Percentiles rank a stretch among this genome's conserved stretches.
Conservation (phyloP, 2,329 filamentous ascomycete species). For the Zasmidium citrigriseum region DNA sequence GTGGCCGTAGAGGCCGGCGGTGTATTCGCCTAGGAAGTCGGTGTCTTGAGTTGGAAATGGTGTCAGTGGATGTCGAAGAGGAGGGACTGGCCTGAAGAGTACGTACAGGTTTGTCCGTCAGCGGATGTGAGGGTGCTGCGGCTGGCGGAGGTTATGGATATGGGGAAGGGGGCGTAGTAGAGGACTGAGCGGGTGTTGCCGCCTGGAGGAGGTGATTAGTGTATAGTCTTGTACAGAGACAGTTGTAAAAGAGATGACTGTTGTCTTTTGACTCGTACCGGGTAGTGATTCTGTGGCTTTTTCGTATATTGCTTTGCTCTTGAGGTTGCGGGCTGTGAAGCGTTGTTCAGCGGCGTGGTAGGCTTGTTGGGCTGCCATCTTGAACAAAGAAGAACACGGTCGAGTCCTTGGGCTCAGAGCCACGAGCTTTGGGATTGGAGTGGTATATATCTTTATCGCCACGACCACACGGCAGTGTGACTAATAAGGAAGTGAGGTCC, state of each 20-base stretch:
- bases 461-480: too few relatives aligned
- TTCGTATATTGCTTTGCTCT: constrained; percentile 27
- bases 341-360: constrained; percentile 1
- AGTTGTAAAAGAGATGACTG: too few relatives aligned
- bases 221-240: neutral
- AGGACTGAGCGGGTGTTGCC: constrained; percentile 42
- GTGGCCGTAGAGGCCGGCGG: constrained; percentile 67
- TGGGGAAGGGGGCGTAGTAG: constrained; percentile 39
- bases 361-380: constrained; percentile 2
- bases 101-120: constrained; percentile 41
- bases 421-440: too few relatives aligned
- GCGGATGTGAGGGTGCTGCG: constrained; percentile 31
- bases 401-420: too few relatives aligned
- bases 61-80: constrained; percentile 27
- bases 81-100: too few relatives aligned
- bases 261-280: neutral
- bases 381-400: too few relatives aligned
- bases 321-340: constrained; percentile 13
- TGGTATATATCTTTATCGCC: too few relatives aligned
- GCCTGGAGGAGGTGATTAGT: constrained; percentile 18
- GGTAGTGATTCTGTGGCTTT: constrained; percentile 35
- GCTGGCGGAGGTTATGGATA: constrained; percentile 36
- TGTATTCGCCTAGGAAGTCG: constrained; percentile 65
- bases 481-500: too few relatives aligned
- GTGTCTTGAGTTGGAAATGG: constrained; percentile 41